Percentiles rank a stretch among this genome's conserved stretches.
phyloP scores from a whole-genome alignment of 805 yeast species.

The Crinitomyces ghanaensis region DNA sequence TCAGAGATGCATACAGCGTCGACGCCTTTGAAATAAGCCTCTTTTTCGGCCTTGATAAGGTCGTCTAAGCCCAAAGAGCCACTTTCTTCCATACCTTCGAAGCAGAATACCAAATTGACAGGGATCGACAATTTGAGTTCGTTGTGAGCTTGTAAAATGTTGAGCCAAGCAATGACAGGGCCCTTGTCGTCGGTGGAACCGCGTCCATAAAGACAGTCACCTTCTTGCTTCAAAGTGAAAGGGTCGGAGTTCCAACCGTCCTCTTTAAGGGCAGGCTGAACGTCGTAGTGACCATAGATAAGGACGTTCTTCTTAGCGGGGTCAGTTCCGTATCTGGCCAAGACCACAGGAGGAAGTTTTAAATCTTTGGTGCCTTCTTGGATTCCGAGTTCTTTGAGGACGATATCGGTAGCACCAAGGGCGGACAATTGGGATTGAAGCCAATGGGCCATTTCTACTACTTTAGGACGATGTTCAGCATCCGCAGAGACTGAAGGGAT shows the following conservation, averaged over 20 bases:
- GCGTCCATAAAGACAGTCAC: conserved; percentile 70
- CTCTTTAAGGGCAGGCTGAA: conserved; percentile 84
- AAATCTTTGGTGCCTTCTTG: conserved; percentile 63
- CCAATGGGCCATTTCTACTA: conserved; percentile 80
- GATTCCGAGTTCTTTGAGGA: conserved; percentile 68
- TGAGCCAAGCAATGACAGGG: conserved; percentile 95
- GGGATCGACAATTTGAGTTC: conserved; percentile 81
- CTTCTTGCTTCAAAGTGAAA: conserved; percentile 59
- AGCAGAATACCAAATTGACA: conserved; percentile 82
- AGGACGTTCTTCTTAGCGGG: conserved; percentile 78
- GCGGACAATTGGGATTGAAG: conserved; percentile 53
- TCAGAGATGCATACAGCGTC: conserved; percentile 95
- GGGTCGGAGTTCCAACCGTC: conserved; percentile 98
- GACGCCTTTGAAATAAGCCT: conserved; percentile 69
- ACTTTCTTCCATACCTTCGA: conserved; percentile 99
- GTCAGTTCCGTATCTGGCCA: conserved; percentile 76
- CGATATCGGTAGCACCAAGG: conserved; percentile 75
- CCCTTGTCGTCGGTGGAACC: conserved; percentile 98
- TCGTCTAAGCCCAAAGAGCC: conserved; percentile 89
- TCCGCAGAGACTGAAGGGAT: conserved; percentile 94
- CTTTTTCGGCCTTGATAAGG: conserved; percentile 69
- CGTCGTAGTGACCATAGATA: conserved; percentile 96
- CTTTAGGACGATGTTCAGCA: conserved; percentile 77
- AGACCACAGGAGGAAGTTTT: conserved; percentile 87
- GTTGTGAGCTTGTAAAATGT: conserved; percentile 81